Evolutionary conservation across 2,329 filamentous ascomycete species (phyloP), one percentile per base, ranked within the genome.

Genomic region (Fusarium denticulatum): DNA sequence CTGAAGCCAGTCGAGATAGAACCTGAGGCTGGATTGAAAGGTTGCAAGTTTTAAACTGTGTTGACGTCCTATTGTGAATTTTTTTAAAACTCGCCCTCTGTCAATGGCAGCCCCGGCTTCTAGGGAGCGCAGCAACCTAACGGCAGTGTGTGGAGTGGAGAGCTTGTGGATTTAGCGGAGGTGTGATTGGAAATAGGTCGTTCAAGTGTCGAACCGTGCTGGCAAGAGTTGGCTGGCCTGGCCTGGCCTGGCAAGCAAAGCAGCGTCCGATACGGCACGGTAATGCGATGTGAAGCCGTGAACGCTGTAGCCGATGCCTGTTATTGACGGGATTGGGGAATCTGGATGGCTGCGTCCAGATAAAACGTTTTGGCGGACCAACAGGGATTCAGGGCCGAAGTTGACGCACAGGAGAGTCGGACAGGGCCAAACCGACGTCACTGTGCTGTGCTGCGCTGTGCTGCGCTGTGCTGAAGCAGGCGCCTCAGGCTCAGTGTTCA

Each of bases 151-250:
- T 49, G 60, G 68, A 65, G 58, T 74, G 72, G 72, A 62, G 67
- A 63, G 59, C 59, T 64, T 62, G 58, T 67, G 64, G 57, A 53
- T 59, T 65, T 73, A 56, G 72, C 69, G 68, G 75, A 71, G 60
- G 71, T 64, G 39, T 65, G 65, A 72, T 74, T 77, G 76, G 72
- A 76, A 75, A 77, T 76, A 67, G 69, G 63, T 66, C 49, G 62
- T 71, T 66, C 60, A 50, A 63, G 52, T 53, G 64, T 73, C 59
- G 53, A 69, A 52, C 36, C 30, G 58, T 26, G 59, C 52, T 67
- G 57, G 57, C 56, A 37, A 60, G 45, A 47, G 46, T 60, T 60
- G 45, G 58, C 55, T 49, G 34, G 47, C 34, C 24, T 50, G 30
- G 30, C 24, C 45, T 46, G 45, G 45, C 43, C 16, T 9, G 24